Base-by-base conservation (phyloP, 2,329 filamentous ascomycete genomes). In the Colletotrichum cereale region DNA sequence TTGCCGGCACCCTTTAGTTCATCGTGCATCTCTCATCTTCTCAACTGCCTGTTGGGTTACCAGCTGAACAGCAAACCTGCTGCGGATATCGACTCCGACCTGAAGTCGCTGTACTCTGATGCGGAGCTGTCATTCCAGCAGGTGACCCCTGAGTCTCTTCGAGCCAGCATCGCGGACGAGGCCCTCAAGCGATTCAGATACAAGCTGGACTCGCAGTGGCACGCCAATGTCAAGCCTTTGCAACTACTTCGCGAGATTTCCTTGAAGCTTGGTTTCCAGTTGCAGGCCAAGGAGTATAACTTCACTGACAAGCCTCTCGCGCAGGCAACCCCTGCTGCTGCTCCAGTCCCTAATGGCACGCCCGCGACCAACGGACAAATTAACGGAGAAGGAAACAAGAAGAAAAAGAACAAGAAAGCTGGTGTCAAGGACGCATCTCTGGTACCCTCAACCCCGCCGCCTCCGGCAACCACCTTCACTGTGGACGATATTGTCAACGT, bases 211-310 rank as follows among this genome's bases (percentile, higher is more conserved):
- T 82, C 88, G 10, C 86, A 88, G 58, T 97, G 95, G 92, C 84
- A 89, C 75, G 84, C 87, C 73, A 81, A 87, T 31, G 84, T 94
- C 76, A 93, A 92, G 78, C 90, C 92, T 75, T 79, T 96, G 57
- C 96, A 98, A 81, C 86, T 98, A 74, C 89, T 99, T 62, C 94
- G 96, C 78, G 96, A 98, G 79, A 87, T 97, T 57, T 92, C 91
- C 48, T 84, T 98, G 80, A 97, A 96, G 84, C 88, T 98, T 70
- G 97, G 96, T 77, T 85, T 98, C 47, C 96, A 99, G 84, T 82
- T 99, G 62, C 91, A 92, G 78, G 91, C 92, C 73, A 96, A 93
- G 82, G 82, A 86, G 62, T 83, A 84, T 52, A 75, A 75, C 5
- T 85, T 84, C 70, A 75, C 76, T 8, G 69, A 75, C 42, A 79